Conservation (phyloP, 139 green algal species). For the Haematococcus lacustris region DNA sequence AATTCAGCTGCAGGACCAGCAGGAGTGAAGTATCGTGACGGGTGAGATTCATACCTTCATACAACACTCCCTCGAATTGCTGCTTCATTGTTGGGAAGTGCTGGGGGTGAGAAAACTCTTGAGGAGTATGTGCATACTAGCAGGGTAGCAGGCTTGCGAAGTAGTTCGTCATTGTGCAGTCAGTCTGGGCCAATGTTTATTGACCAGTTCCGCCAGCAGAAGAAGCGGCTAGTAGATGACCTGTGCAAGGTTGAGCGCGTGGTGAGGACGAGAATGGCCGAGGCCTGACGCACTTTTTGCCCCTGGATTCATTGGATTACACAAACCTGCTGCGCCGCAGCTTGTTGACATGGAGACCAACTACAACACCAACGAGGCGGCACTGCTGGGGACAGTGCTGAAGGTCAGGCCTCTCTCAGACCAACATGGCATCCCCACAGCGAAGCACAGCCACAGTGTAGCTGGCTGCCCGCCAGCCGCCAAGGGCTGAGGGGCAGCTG, state of each 20-base stretch:
- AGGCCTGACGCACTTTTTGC: neutral
- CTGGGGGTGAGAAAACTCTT: no score
- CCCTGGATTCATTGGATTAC: neutral
- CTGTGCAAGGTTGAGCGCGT: neutral
- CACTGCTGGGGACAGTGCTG: conserved; percentile 48
- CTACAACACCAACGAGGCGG: conserved; percentile 61
- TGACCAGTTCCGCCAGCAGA: neutral
- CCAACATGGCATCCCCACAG: neutral
- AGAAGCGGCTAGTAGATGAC: neutral
- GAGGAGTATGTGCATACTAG: no score
- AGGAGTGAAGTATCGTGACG: no score
- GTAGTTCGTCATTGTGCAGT: no score
- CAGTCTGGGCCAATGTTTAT: no score
- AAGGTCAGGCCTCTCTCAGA: conserved; percentile 36
- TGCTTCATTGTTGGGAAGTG: no score
- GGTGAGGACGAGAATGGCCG: neutral
- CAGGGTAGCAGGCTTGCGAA: no score
- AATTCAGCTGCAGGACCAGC: no score
- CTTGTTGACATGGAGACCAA: conserved; percentile 56
- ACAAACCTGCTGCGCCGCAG: conserved; percentile 26
- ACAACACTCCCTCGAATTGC: no score
- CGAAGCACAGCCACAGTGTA: neutral
- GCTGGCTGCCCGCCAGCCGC: neutral
- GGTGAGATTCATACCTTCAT: no score
- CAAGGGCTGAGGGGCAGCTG: neutral